phyloP scores from a whole-genome alignment of 2,329 filamentous ascomycete genomes.

The Sporothrix protearum region DNA sequence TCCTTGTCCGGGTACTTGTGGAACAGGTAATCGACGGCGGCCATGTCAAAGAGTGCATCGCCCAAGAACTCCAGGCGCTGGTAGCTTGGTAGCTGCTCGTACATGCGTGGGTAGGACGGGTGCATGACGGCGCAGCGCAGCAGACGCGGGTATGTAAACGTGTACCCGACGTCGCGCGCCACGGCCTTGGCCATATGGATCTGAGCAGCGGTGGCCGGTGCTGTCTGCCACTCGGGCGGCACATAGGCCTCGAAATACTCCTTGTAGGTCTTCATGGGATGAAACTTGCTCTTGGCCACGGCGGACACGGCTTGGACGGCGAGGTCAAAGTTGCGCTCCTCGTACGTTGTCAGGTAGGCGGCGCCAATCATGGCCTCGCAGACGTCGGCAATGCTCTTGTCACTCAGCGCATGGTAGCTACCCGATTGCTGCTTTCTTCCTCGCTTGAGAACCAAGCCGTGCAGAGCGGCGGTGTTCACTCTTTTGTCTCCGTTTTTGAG shows the following conservation, averaged over 20 bases:
- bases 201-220: conserved; percentile 61
- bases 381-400: conserved; percentile 92
- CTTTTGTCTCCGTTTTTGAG: not conserved
- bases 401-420: conserved; percentile 64
- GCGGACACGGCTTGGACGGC: conserved; percentile 62
- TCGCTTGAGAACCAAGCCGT: conserved; percentile 63
- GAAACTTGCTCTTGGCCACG: conserved; percentile 66
- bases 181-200: conserved; percentile 64
- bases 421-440: conserved; percentile 61
- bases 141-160: conserved; percentile 71
- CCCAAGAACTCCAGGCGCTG: conserved; percentile 91
- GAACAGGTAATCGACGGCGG: conserved; percentile 78
- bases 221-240: conserved; percentile 67
- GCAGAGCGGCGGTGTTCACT: not conserved
- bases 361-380: conserved; percentile 93
- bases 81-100: conserved; percentile 79
- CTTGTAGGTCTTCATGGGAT: conserved; percentile 63
- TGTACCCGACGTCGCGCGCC: conserved; percentile 53
- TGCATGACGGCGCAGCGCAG: conserved; percentile 84
- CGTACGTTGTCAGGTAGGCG: conserved; percentile 55
- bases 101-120: conserved; percentile 71
- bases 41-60: conserved; percentile 83
- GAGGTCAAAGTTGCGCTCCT: conserved; percentile 49
- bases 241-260: conserved; percentile 71
- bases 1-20: conserved; percentile 71